Evolutionary conservation across 345 rosid species (phyloP), one percentile per base, ranked within the genome.

Genomic region (Gossypium longicalyx): DNA sequence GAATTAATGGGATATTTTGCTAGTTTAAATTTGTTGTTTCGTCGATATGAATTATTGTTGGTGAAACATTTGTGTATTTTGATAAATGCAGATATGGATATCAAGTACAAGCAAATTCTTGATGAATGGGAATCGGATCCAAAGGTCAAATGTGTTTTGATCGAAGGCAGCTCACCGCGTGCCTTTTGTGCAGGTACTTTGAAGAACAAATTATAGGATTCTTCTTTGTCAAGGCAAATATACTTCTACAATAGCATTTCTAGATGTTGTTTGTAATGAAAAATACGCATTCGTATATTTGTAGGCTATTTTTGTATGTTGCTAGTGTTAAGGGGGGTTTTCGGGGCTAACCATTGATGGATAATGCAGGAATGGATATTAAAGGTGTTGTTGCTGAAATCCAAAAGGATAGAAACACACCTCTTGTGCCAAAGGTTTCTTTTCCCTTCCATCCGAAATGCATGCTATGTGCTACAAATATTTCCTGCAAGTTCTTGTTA

Each of bases 91-190:
- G 98, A 85, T 45, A 94, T 94, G 97, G 97, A 87, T 82, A 53
- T 88, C 3, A 89, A 80, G 71, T 94, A 87, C 83, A 89, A 87
- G 79, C 83, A 76, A 53, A 81, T 85, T 82, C 93, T 94, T 65
- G 97, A 94, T 2, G 89, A 92, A 74, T 94, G 98, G 97, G 98
- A 92, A 82, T 78, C 75, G 34, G 97, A 94, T 77, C 89, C 89
- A 0, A 82, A 45, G 66, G 93, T 92, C 23, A 92, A 90, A 68
- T 94, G 97, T 81, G 98, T 92, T 38, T 47, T 94, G 48, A 88
- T 92, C 5, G 84, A 92, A 80, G 88, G 97, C 45, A 86, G 97
- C 73, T 73, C 92, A 3, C 78, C 91, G 53, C 95, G 97, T 66
- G 95, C 98, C 67, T 92, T 94, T 72, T 94, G 89, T 77, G 89